Evolutionary conservation across 805 yeast species (phyloP).

Genomic region (Pichia membranifaciens): DNA sequence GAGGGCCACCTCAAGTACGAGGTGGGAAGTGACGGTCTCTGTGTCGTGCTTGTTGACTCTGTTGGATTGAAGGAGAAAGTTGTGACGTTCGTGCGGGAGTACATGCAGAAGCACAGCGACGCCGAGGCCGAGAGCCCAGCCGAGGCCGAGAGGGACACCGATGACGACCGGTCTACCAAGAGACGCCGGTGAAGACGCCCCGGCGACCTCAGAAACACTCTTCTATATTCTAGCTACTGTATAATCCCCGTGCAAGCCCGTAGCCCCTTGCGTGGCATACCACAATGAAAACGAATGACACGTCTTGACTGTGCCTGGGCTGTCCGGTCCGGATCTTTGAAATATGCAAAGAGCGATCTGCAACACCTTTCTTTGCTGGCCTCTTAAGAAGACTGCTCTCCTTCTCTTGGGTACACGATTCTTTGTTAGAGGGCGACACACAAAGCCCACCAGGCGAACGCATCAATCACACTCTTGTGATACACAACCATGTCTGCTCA

Average conservation of each 20-base stretch:
- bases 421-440: no score
- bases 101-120: constrained; percentile 9
- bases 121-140: background rate
- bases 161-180: constrained; percentile 11
- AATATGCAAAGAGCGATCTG: no score
- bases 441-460: no score
- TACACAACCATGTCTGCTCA: background rate
- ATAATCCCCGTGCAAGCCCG: background rate
- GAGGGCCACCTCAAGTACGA: constrained; percentile 52
- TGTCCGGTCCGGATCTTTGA: no score
- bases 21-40: constrained; percentile 56
- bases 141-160: constrained; percentile 2
- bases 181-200: constrained; percentile 8
- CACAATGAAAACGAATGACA: no score
- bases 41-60: constrained; percentile 47
- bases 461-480: no score
- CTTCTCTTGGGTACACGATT: no score
- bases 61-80: constrained; percentile 34
- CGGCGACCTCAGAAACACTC: no score
- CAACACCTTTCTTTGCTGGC: no score
- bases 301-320: no score
- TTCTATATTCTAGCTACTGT: background rate
- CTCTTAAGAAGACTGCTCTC: no score
- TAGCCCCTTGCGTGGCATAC: no score
- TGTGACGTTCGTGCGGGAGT: constrained; percentile 38